Base-by-base conservation (phyloP, 1,284 basidiomycete species). In the Microbotryum saponariae region DNA sequence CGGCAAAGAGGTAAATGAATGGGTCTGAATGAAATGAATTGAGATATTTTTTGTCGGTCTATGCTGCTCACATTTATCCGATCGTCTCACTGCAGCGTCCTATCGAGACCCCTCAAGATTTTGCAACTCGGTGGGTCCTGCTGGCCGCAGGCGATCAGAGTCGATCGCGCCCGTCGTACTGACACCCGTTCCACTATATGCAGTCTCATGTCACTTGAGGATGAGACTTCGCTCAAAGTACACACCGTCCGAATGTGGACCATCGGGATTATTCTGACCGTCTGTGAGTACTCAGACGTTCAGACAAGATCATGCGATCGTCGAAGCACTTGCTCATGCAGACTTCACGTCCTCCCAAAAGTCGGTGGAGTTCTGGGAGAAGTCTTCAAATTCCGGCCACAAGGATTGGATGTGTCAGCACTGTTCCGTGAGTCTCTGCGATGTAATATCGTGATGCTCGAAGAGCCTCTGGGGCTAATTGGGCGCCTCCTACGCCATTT, bases 311-410 rank as follows among this genome's bases (percentile, higher is more conserved):
- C 2, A 18, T 42, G 14, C 37, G 37, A 18, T 10, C 37, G 37
- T 12, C 10, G 37, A 42, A 42, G 37, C 37, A 42, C 3, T 42
- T 18, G 14, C 37, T 42, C 14, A 42, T 42, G 37, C 37, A 42
- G 37, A 42, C 37, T 12, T 18, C 16, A 18, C 37, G 12, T 42
- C 14, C 37, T 20, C 56, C 50, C 31, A 7, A 55, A 8, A 23
- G 54, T 58, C 46, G 56, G 48, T 33, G 56, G 50, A 31, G 56
- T 58, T 14, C 42, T 58, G 12, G 56, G 56, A 27, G 23, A 58
- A 9, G 29, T 58, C 29, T 58, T 58, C n/a, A 55, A 58, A 10
- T 58, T 58, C 31, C 56, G 56, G 21, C 56, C 56, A 14, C 56
- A 58, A 52, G 51, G 50, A 16, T 50, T 58, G 21, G 54, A 29